A percentile compares a stretch with the other conserved stretches of the same genome.
phyloP scores from a whole-genome alignment of 2,329 filamentous ascomycete genomes.

The Aspergillus hortae region DNA sequence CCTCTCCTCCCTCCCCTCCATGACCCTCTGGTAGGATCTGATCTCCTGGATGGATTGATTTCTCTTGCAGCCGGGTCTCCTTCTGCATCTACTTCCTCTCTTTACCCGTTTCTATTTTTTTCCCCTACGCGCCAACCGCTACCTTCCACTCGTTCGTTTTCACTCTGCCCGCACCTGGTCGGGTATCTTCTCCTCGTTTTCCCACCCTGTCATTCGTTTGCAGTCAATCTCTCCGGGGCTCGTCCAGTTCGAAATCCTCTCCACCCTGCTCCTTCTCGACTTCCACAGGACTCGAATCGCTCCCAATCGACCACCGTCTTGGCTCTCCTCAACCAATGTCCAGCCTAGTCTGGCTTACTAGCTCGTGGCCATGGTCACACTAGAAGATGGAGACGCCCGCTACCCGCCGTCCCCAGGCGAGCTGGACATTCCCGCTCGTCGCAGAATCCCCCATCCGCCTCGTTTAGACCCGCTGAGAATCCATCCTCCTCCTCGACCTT shows the following conservation, averaged over 20 bases:
- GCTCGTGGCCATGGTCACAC: slow-evolving; percentile 43
- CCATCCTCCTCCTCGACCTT: slow-evolving; percentile 27
- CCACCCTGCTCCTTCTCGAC: background rate
- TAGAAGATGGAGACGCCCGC: slow-evolving; percentile 36
- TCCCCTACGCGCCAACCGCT: slow-evolving; percentile 4
- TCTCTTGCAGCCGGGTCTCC: slow-evolving; percentile 1
- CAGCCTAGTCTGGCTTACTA: slow-evolving; percentile 32
- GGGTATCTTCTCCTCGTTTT: slow-evolving; percentile 10
- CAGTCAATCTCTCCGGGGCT: too few relatives aligned
- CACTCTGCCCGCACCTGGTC: slow-evolving; percentile 3
- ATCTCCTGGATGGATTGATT: slow-evolving; percentile 18
- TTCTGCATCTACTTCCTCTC: slow-evolving; percentile 11
- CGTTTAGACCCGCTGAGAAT: slow-evolving; percentile 29
- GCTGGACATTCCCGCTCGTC: slow-evolving; percentile 28
- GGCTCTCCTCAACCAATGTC: slow-evolving; percentile 35
- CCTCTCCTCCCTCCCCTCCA: slow-evolving; percentile 14
- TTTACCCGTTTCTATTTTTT: slow-evolving; percentile 7
- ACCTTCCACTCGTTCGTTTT: slow-evolving; percentile 12
- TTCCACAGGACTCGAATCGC: background rate
- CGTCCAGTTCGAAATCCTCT: background rate
- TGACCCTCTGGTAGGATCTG: slow-evolving; percentile 26
- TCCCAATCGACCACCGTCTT: slow-evolving; percentile 1
- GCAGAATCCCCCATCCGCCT: slow-evolving; percentile 26
- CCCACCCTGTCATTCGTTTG: slow-evolving; percentile 3
- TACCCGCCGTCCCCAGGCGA: slow-evolving; percentile 30